Evolutionary conservation across 257 asterid genomes (phyloP), one percentile per base, ranked within the genome.

Genomic region (Osmanthus fragrans): DNA sequence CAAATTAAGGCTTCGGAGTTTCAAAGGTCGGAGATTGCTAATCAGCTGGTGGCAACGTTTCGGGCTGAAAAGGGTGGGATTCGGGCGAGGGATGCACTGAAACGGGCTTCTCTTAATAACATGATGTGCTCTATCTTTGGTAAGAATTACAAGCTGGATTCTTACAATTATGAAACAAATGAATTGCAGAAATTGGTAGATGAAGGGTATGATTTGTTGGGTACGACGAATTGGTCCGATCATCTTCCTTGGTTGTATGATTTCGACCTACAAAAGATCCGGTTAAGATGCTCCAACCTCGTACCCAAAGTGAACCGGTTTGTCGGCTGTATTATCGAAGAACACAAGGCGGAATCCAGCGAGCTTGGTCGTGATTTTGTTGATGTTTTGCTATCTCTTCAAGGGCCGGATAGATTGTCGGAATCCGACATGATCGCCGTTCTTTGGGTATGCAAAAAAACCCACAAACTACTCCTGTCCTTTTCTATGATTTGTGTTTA

Each of bases 71-170:
- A 69, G 21, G 23, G 47, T 1, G 70, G 23, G 13, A 29, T 91
- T 68, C 87, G 90, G 11, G 90, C 89, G 4, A 80, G 96, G 3
- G 96, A 91, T 68, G 71, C 81, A 1, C 83, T 91, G 4, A 93
- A 90, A 72, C 73, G 49, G 42, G 98, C 98, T 4, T 89, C 98
- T 3, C 92, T 93, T 1, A 84, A 70, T 76, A 91, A 87, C 80
- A 93, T 93, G 95, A 93, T 93, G 97, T 79, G 87, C 76, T 89
- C 92, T 11, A 87, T 91, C 1, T 93, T 93, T 60, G 98, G 98
- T 5, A 70, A 74, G 45, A 69, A 32, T 7, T 90, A 91, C 83
- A 73, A 71, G 72, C 82, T 90, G 60, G 82, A 39, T 3, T 68
- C 80, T 40, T 51, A 8, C 11, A 40, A 80, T 54, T 5, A 78